Percentiles rank a stretch among this genome's conserved stretches.
phyloP scores from a whole-genome alignment of 2,329 filamentous ascomycete species.

The Talaromyces piceae region DNA sequence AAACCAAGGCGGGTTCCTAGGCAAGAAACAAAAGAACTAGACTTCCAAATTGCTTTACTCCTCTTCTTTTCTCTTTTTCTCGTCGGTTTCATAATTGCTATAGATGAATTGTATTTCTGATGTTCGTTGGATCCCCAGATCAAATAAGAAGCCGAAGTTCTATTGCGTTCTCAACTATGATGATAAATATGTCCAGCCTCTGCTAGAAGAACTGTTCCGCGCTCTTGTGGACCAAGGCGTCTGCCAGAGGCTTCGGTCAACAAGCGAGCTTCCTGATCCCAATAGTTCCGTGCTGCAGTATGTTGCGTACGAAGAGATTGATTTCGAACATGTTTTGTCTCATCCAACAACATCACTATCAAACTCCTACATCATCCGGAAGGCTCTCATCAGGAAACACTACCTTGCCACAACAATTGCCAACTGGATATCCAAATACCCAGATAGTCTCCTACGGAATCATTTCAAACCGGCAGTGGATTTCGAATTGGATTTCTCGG shows the following conservation, averaged over 20 bases:
- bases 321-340: slow-evolving; percentile 66
- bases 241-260: slow-evolving; percentile 50
- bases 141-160: slow-evolving; percentile 37
- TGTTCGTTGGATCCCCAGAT: slow-evolving; percentile 25
- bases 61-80: background rate
- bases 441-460: slow-evolving; percentile 56
- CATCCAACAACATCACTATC: slow-evolving; percentile 58
- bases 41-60: background rate
- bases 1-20: slow-evolving; percentile 11
- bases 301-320: slow-evolving; percentile 75
- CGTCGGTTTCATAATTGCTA: background rate
- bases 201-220: slow-evolving; percentile 67
- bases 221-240: slow-evolving; percentile 49
- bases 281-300: slow-evolving; percentile 63
- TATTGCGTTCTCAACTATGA: slow-evolving; percentile 77
- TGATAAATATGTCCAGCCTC: slow-evolving; percentile 79
- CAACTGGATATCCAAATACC: slow-evolving; percentile 80
- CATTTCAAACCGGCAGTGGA: slow-evolving; percentile 73
- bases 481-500: slow-evolving; percentile 93
- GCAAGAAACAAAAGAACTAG: slow-evolving; percentile 4
- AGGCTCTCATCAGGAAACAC: slow-evolving; percentile 93
- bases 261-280: slow-evolving; percentile 41
- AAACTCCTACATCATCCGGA: slow-evolving; percentile 92
- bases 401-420: slow-evolving; percentile 78
- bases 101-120: slow-evolving; percentile 9